Base-by-base conservation (phyloP, 139 green algal species). In the Picochlorum sp. region DNA sequence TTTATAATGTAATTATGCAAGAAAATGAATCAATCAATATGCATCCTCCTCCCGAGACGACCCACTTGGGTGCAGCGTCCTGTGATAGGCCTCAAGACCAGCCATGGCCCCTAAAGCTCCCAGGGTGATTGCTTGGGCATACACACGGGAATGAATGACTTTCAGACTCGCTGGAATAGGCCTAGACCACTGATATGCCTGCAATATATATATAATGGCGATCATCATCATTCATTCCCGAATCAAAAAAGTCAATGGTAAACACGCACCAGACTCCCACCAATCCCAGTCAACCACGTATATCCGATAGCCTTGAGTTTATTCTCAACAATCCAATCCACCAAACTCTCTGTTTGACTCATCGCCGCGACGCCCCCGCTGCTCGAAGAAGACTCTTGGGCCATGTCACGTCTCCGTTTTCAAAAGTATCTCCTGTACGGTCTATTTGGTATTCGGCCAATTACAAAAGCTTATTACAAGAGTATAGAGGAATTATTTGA, bases 1-100 rank as follows among this genome's bases (percentile, higher is more conserved):
- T 74, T 69, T 96, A 70, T 95, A 71, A 83, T 54, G 47, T 54
- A 26, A 26, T 20, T 13, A 21, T 21, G 14, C 45, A 51, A 51
- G 16, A n/a, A 18, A 51, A 54, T 21, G 4, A n/a, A 13, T 14
- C 24, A 62, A 54, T 54, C n/a, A 66, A 21, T 54, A 67, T 11
- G 34, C 58, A 8, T 73, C 23, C 20, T 69, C 60, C 51, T 73
- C 49, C 24, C 28, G 28, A 30, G 28, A 30, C 28, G 28, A 7
- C 28, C 52, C 31, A 8, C 31, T n/a, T 2, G 28, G 20, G 10
- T 47, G n/a, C 49, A 64, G 4, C 7, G 47, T 54, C 45, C 67
- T 56, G 24, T 55, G 34, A 45, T 75, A 79, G 15, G 63, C 20
- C 24, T 79, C 73, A 0, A 78, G 45, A 13, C 37, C 65, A 1